These are phyloP conservation scores for Dipodascus albidus DNA, from an alignment of 805 yeast genomes.

Conservation along the genomic window DNA sequence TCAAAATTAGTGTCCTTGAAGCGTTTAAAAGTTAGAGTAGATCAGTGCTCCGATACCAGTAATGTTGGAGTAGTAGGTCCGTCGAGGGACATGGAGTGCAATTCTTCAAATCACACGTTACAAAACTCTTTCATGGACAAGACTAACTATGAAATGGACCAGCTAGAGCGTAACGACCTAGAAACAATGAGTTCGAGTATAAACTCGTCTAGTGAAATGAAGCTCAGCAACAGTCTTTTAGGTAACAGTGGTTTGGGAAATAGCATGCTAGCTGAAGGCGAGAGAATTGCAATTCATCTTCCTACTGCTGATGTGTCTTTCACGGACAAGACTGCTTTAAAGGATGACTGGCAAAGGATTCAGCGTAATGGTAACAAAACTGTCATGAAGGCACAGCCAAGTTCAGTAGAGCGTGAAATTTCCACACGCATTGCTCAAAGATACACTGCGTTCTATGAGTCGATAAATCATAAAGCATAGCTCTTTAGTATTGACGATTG, in stretches of 20 bases:
- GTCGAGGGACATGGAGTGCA: too few species aligned
- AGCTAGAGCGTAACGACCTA: not conserved
- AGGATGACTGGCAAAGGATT: not conserved
- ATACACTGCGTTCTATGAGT: not conserved
- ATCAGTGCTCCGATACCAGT: too few species aligned
- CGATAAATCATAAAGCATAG: not conserved
- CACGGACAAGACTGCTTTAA: not conserved
- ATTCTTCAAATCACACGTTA: not conserved
- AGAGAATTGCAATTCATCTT: not conserved
- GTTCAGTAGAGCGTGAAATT: not conserved
- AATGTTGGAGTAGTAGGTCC: too few species aligned
- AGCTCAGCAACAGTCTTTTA: not conserved
- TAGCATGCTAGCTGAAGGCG: too few species aligned
- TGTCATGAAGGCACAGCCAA: not conserved
- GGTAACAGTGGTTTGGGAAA: too few species aligned
- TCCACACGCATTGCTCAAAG: not conserved
- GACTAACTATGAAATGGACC: not conserved
- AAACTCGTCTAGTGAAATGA: not conserved
- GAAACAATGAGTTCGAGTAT: not conserved
- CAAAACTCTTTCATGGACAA: not conserved
- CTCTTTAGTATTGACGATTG: not conserved
- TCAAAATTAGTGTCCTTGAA: too few species aligned
- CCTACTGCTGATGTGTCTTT: not conserved
- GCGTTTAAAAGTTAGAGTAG: too few species aligned
- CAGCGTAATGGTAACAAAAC: not conserved